Percentiles rank a stretch among this genome's conserved stretches.
These are phyloP conservation scores for Babesia sp. DNA, from an alignment of 169 alveolate genomes.

Conservation along the genomic window DNA sequence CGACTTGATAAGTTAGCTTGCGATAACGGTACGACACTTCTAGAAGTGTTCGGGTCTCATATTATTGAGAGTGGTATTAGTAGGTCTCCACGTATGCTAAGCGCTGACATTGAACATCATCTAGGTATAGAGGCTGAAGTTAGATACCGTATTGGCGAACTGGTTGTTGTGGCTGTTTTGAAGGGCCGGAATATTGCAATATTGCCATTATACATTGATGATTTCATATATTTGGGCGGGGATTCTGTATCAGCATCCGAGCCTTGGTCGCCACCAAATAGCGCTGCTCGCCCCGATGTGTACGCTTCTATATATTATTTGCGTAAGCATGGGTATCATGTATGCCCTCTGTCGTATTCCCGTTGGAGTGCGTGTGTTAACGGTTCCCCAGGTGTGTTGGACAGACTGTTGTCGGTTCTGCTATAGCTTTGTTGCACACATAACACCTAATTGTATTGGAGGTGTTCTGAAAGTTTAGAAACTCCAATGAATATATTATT, in stretches of 20 bases:
- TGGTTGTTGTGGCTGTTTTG: slow-evolving; percentile 1
- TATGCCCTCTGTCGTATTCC: slow-evolving; percentile 24
- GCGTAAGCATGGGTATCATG: neutral
- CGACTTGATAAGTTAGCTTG: neutral
- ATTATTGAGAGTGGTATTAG: neutral
- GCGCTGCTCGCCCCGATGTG: slow-evolving; percentile 17
- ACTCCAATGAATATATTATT: neutral
- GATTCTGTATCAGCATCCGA: neutral
- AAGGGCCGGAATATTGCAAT: neutral
- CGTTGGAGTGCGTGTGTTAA: neutral
- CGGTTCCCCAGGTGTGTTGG: slow-evolving; percentile 1
- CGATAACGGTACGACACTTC: neutral
- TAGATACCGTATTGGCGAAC: neutral
- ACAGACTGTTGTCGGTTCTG: slow-evolving; percentile 17
- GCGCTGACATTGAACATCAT: slow-evolving; percentile 20
- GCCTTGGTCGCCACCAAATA: slow-evolving; percentile 46
- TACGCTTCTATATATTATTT: slow-evolving; percentile 23
- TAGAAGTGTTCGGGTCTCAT: neutral
- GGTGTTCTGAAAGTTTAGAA: neutral
- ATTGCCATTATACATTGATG: slow-evolving; percentile 5
- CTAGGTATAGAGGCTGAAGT: neutral
- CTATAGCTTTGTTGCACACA: slow-evolving; percentile 17
- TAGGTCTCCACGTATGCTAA: neutral
- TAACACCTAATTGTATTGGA: too few relatives aligned
- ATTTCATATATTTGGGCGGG: slow-evolving; percentile 14